These are phyloP conservation scores for Tylopilus vinaceipallidus DNA, from an alignment of 768 basidiomycete genomes.

Conservation along the genomic window DNA sequence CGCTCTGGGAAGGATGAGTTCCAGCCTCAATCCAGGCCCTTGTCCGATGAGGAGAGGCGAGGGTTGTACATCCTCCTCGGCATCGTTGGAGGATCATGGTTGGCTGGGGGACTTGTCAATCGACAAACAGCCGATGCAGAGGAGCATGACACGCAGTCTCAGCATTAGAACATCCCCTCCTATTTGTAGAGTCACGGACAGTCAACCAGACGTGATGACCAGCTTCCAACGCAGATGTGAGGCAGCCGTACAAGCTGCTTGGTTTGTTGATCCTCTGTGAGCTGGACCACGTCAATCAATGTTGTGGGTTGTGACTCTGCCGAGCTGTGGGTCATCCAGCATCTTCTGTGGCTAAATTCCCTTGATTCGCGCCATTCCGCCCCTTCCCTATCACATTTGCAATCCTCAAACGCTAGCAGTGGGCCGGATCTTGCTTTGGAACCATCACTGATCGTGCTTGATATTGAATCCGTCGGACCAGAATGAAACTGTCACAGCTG, in stretches of 20 bases:
- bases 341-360: no score
- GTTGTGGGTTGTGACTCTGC: neutral
- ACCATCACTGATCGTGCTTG: no score
- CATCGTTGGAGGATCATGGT: constrained; percentile 47
- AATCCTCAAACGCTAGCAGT: constrained; percentile 2
- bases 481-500: neutral
- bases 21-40: constrained; percentile 27
- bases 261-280: neutral
- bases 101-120: constrained; percentile 38
- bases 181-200: constrained; percentile 3
- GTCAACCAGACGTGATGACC: neutral
- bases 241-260: neutral
- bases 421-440: neutral
- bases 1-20: constrained; percentile 16
- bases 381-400: neutral
- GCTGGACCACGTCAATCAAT: neutral
- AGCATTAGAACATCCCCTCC: constrained; percentile 14
- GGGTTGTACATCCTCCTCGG: constrained; percentile 51
- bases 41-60: constrained; percentile 43
- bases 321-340: neutral
- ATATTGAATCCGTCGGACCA: neutral
- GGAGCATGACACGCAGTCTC: constrained; percentile 4
- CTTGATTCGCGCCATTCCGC: neutral
- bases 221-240: neutral
- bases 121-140: constrained; percentile 9